Evolutionary conservation across 2,329 filamentous ascomycete genomes (phyloP).

Genomic region (Fusarium goolgardi): DNA sequence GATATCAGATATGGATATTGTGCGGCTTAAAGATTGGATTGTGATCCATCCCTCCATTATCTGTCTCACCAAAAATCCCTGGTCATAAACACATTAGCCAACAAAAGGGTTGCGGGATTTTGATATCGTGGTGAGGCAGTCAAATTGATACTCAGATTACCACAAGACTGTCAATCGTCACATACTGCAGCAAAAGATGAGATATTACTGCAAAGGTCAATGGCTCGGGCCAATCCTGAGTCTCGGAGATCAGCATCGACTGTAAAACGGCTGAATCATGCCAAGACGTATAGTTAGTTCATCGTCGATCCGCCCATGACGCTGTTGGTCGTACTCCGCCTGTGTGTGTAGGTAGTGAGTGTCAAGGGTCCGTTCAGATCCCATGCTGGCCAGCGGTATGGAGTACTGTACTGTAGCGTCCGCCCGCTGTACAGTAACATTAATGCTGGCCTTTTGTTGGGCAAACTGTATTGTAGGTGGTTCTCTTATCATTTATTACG

Average conservation of each 20-base stretch:
- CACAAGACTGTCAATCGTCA: slow-evolving; percentile 4
- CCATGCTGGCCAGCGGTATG: slow-evolving; percentile 33
- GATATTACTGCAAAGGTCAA: background rate
- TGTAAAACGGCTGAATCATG: slow-evolving; percentile 19
- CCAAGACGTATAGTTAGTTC: slow-evolving; percentile 36
- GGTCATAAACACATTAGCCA: background rate
- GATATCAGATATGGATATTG: background rate
- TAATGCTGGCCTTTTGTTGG: slow-evolving; percentile 31
- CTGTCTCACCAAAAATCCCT: slow-evolving; percentile 14
- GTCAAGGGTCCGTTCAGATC: slow-evolving; percentile 32
- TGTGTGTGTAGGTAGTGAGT: slow-evolving; percentile 23
- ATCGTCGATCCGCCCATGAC: slow-evolving; percentile 42
- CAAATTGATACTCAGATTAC: slow-evolving; percentile 1
- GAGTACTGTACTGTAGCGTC: slow-evolving; percentile 21
- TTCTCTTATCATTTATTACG: slow-evolving; percentile 39
- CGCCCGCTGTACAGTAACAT: slow-evolving; percentile 21
- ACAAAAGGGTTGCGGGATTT: slow-evolving; percentile 33
- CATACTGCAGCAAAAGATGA: background rate
- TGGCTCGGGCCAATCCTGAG: slow-evolving; percentile 28
- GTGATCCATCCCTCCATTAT: slow-evolving; percentile 4
- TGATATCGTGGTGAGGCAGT: slow-evolving; percentile 11
- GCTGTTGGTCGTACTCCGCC: slow-evolving; percentile 25
- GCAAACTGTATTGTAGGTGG: slow-evolving; percentile 26
- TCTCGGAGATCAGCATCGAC: slow-evolving; percentile 10
- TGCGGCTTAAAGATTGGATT: slow-evolving; percentile 5